Evolutionary conservation across 192 early-diverging fungal species (phyloP), one percentile per base, ranked within the genome.

Genomic region (Gaertneriomyces sp.): DNA sequence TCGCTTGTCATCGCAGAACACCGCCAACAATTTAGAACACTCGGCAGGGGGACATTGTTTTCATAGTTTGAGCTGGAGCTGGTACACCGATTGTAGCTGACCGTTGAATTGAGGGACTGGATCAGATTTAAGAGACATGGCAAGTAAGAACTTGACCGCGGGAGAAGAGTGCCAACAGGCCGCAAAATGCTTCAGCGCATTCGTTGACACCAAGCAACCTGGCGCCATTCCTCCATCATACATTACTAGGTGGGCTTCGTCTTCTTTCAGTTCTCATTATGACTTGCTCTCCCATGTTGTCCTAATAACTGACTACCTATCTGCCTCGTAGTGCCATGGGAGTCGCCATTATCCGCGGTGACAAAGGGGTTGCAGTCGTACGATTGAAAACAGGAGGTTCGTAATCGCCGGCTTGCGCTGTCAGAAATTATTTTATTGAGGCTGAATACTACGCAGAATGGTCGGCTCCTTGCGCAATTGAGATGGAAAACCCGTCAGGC

Each of bases 381-480:
- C 62, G 81, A 12, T 58, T 81, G 19, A 77, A 78, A 55, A 55
- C 68, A 11, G 81, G 81, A 73, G 81, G 81, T 81, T 40, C 4
- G 62, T 55, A 40, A 0, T 33, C 25, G 25, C 25, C 25, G 25
- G 25, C 25, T 61, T 42, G 12, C 4, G 10, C 52, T 68, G 17
- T 19, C 45, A 45, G 12, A 10, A 41, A 11, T 4, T 17, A 52
- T 20, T 16, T 25, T 51, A 6, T 44, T 54, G 55, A 64, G 47
- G 8, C 45, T 52, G 16, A 1, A 6, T 4, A 6, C 54, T 57
- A 43, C 40, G n/a, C 60, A 80, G 81, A 83, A 53, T 83, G 81
- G 81, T 77, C 75, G 42, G 81, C 81, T 44, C 81, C 81, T 20
- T 83, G 81, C 53, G 81, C 79, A 17, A 81, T 83, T 52, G 68